These are phyloP conservation scores for Letharia columbiana DNA, from an alignment of 495 filamentous ascomycete genomes.

Conservation along the genomic window DNA sequence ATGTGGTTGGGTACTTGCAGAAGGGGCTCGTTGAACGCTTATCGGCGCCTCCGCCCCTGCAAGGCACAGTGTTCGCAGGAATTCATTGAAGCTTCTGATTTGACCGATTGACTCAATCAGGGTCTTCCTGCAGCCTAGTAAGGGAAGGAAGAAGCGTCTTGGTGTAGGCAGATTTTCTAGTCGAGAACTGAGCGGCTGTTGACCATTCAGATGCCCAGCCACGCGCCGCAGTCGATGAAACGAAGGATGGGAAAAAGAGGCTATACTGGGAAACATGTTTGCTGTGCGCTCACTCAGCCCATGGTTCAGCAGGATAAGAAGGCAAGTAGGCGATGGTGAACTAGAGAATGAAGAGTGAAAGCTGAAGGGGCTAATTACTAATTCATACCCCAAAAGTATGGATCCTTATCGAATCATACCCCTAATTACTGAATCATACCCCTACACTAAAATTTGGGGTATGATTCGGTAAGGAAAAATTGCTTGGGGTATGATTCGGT, in stretches of 20 bases:
- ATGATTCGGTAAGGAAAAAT: too few species aligned
- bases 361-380: too few species aligned
- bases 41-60: conserved; percentile 1
- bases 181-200: background rate
- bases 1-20: conserved; percentile 1
- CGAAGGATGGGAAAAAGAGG: background rate
- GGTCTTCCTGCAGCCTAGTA: background rate
- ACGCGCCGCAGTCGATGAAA: background rate
- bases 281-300: background rate
- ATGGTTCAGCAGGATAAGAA: background rate
- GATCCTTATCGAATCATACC: too few species aligned
- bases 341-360: background rate
- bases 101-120: background rate
- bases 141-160: background rate
- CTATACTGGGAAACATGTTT: background rate
- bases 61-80: background rate
- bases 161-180: background rate
- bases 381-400: too few species aligned
- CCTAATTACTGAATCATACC: too few species aligned
- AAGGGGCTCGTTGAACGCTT: background rate
- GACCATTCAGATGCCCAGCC: background rate
- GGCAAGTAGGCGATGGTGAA: background rate
- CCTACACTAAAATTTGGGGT: too few species aligned
- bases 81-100: background rate
- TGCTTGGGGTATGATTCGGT: too few species aligned